Conservation (phyloP, 257 asterid species). For the Cordia subcordata region DNA sequence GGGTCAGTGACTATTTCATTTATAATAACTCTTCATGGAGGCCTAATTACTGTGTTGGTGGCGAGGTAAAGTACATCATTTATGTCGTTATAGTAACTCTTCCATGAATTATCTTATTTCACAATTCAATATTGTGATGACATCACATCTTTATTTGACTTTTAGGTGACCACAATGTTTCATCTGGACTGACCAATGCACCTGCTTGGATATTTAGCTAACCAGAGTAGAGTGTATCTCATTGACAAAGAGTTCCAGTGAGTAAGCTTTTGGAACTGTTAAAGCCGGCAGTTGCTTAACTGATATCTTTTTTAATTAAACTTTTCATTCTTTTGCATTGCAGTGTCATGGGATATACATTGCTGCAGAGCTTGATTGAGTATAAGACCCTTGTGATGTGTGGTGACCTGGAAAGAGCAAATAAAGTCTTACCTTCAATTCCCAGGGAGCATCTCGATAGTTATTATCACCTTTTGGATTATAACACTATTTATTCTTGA, state of each 20-base stretch:
- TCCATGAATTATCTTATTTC: conserved; percentile 4
- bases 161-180: conserved; percentile 81
- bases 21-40: conserved; percentile 82
- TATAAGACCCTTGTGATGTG: conserved; percentile 86
- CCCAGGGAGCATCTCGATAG: conserved; percentile 71
- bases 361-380: conserved; percentile 73
- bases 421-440: conserved; percentile 58
- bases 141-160: conserved; percentile 12
- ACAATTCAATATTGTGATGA: not conserved
- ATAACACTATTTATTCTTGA: not conserved
- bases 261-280: conserved; percentile 22
- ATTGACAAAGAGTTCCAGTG: conserved; percentile 82
- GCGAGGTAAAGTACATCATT: conserved; percentile 48
- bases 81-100: not conserved
- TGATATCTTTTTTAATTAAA: not conserved
- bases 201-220: conserved; percentile 79
- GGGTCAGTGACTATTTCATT: conserved; percentile 93
- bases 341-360: conserved; percentile 68
- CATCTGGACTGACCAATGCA: conserved; percentile 87
- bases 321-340: conserved; percentile 12
- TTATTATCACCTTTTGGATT: not conserved
- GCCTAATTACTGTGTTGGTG: conserved; percentile 82
- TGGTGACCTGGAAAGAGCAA: conserved; percentile 72
- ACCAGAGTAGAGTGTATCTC: conserved; percentile 72
- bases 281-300: not conserved